phyloP scores from a whole-genome alignment of 371 early-diverging fungal species.

The Choanephora cucurbitarum region DNA sequence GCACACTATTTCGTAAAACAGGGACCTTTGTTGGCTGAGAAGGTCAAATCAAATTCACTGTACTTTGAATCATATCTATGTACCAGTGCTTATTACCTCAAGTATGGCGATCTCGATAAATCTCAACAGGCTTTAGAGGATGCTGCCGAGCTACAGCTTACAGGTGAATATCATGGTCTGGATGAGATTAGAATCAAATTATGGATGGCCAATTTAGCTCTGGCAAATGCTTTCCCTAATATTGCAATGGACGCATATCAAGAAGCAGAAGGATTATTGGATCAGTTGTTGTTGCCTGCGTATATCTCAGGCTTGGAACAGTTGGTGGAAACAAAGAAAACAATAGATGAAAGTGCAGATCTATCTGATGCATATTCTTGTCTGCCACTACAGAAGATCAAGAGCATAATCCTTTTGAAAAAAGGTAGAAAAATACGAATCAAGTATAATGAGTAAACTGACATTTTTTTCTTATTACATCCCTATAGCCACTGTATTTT shows the following conservation, averaged over 20 bases:
- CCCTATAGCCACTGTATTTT: background rate
- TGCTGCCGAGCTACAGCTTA: background rate
- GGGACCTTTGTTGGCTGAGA: slow-evolving; percentile 56
- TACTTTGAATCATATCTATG: slow-evolving; percentile 44
- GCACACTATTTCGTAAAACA: slow-evolving; percentile 68
- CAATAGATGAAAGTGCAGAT: slow-evolving; percentile 2
- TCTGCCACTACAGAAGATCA: slow-evolving; percentile 15
- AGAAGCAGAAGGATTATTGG: slow-evolving; percentile 45
- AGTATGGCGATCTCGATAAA: slow-evolving; percentile 46
- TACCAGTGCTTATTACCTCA: slow-evolving; percentile 58
- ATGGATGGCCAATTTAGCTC: slow-evolving; percentile 47
- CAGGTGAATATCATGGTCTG: slow-evolving; percentile 21
- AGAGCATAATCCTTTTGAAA: slow-evolving; percentile 16
- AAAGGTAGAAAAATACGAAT: slow-evolving; percentile 21
- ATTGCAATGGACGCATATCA: slow-evolving; percentile 48
- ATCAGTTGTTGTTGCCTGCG: slow-evolving; percentile 43
- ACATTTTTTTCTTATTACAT: no score
- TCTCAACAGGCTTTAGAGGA: slow-evolving; percentile 27
- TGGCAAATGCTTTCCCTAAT: slow-evolving; percentile 34
- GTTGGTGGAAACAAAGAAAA: slow-evolving; percentile 39
- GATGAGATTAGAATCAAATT: slow-evolving; percentile 36
- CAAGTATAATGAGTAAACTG: no score
- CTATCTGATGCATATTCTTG: slow-evolving; percentile 10
- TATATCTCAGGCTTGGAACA: slow-evolving; percentile 47
- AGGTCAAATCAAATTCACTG: slow-evolving; percentile 49